Evolutionary conservation across 208 protist genomes (phyloP).

Genomic region (Tetramitus jugosus): DNA sequence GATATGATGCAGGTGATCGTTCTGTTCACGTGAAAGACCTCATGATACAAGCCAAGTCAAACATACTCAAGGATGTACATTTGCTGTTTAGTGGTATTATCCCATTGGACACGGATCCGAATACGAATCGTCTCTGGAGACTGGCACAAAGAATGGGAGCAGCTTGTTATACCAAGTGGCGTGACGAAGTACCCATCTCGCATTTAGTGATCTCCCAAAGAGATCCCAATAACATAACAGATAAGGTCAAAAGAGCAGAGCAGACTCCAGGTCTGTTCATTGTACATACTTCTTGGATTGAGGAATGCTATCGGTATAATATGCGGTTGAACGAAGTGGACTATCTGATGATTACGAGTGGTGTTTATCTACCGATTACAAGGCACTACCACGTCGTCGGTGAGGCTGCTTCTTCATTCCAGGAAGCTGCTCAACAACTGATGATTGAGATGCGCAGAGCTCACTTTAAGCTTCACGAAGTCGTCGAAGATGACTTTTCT

Average conservation of each 20-base stretch:
- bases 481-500: too few species aligned
- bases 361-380: too few species aligned
- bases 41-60: not conserved
- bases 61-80: not conserved
- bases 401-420: too few species aligned
- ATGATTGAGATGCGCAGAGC: too few species aligned
- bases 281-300: not conserved
- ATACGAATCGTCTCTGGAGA: not conserved
- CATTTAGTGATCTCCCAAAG: too few species aligned
- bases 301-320: not conserved
- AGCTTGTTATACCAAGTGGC: not conserved
- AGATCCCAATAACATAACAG: not conserved
- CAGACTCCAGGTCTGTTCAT: not conserved
- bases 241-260: not conserved
- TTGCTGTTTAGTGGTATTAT: constrained; percentile 9
- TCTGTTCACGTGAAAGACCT: not conserved
- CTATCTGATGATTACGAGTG: not conserved
- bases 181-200: not conserved
- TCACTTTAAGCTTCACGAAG: too few species aligned
- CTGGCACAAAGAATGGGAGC: not conserved
- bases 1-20: not conserved
- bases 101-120: not conserved
- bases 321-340: not conserved
- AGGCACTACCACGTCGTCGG: too few species aligned
- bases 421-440: too few species aligned